Percentiles rank a stretch among this genome's conserved stretches.
Conservation (phyloP, 2,329 filamentous ascomycete genomes). For the Fusarium fracticaudum region DNA sequence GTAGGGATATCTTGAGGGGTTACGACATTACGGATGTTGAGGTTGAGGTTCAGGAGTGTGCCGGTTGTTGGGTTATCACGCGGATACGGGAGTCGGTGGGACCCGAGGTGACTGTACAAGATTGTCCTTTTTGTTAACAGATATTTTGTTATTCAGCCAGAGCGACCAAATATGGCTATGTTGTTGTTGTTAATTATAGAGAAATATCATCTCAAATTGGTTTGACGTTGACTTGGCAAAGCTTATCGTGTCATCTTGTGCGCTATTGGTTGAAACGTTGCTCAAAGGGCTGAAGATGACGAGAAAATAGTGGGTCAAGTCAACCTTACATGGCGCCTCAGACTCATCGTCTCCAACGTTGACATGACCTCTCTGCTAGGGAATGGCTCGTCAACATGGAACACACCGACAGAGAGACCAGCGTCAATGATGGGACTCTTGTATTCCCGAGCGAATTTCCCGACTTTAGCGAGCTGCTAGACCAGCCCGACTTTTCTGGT, state of each 20-base stretch:
- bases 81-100: not conserved
- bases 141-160: too few species aligned
- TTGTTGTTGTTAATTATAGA: not conserved
- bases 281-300: constrained; percentile 14
- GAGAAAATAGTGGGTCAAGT: constrained; percentile 12
- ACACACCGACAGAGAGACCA: accelerated
- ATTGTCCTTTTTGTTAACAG: not conserved
- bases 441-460: accelerated
- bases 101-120: not conserved
- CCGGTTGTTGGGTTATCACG: not conserved
- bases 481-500: not conserved
- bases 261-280: not conserved
- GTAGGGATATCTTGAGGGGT: not conserved
- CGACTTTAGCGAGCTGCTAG: not conserved
- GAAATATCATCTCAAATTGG: not conserved
- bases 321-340: not conserved
- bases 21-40: not conserved
- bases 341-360: not conserved
- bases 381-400: not conserved
- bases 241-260: not conserved
- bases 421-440: accelerated
- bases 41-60: not conserved
- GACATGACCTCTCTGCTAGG: not conserved
- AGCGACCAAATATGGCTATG: too few species aligned
- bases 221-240: accelerated